Evolutionary conservation across 140 eudicot genomes (phyloP).

Genomic region (Cichorium intybus): DNA sequence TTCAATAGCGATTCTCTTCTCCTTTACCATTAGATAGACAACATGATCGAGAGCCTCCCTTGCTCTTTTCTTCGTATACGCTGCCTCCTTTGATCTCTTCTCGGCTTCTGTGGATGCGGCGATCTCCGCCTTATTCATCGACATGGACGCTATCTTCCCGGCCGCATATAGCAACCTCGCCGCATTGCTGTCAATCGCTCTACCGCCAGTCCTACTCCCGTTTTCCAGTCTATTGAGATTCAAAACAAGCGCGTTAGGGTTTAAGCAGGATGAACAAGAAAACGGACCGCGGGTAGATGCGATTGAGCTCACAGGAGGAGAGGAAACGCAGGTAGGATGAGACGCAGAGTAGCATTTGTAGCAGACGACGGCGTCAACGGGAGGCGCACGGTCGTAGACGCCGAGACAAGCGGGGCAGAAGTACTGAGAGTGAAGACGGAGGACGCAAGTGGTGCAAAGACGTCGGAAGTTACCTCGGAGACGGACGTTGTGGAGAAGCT

Average conservation of each 20-base stretch:
- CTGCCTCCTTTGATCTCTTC: conserved; percentile 68
- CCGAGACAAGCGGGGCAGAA: conserved; percentile 84
- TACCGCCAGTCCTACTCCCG: conserved; percentile 18
- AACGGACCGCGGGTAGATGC: conserved; percentile 35
- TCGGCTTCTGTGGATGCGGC: conserved; percentile 60
- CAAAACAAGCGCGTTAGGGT: conserved; percentile 47
- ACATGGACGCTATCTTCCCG: conserved; percentile 50
- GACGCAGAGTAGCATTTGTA: conserved; percentile 65
- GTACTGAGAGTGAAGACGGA: conserved; percentile 66
- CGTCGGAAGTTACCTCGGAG: conserved; percentile 74
- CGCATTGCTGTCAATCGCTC: conserved; percentile 46
- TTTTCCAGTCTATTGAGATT: conserved; percentile 23
- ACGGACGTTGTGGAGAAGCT: conserved; percentile 72
- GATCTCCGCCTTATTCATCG: conserved; percentile 61
- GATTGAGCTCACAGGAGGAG: conserved; percentile 12
- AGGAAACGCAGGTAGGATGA: conserved; percentile 52
- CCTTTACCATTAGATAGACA: conserved; percentile 38
- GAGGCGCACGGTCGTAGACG: conserved; percentile 43
- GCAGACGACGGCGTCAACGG: conserved; percentile 59
- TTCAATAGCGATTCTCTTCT: conserved; percentile 27
- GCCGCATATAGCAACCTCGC: conserved; percentile 70
- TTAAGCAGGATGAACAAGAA: conserved; percentile 57
- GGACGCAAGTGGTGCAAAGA: conserved; percentile 85
- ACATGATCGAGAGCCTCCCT: conserved; percentile 78
- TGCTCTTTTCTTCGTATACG: conserved; percentile 68